A percentile compares a stretch with the other conserved stretches of the same genome.
phyloP scores from a whole-genome alignment of 1,284 basidiomycete genomes.

The Taiwanofungus camphoratus region DNA sequence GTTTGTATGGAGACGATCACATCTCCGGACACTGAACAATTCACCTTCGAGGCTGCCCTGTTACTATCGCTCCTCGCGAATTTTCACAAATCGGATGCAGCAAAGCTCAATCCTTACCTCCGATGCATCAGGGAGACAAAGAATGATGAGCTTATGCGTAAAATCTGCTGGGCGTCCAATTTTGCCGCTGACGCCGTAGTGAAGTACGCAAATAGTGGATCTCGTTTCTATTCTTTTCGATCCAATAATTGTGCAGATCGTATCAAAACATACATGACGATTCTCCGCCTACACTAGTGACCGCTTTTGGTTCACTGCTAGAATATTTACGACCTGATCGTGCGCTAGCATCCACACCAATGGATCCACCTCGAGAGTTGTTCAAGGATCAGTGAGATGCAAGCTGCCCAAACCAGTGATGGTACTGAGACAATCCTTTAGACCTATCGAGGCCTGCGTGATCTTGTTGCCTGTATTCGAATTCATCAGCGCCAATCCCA shows the following conservation, averaged over 20 bases:
- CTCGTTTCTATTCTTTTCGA: neutral
- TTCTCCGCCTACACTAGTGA: constrained; percentile 40
- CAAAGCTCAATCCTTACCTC: constrained; percentile 59
- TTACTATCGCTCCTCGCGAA: constrained; percentile 55
- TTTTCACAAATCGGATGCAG: constrained; percentile 64
- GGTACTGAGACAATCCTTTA: constrained; percentile 21
- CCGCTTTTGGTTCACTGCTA: constrained; percentile 44
- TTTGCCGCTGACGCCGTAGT: constrained; percentile 45
- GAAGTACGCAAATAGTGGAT: constrained; percentile 34
- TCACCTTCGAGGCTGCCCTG: constrained; percentile 51
- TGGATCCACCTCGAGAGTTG: constrained; percentile 43
- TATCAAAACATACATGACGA: constrained; percentile 54
- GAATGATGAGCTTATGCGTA: constrained; percentile 47
- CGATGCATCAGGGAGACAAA: constrained; percentile 40
- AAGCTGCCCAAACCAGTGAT: neutral
- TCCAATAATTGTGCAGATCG: constrained; percentile 30
- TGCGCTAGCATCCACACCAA: constrained; percentile 39
- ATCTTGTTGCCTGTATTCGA: constrained; percentile 56
- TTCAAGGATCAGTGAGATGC: constrained; percentile 50
- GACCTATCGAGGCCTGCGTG: constrained; percentile 56
- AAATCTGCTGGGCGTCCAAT: constrained; percentile 50
- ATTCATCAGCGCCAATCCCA: constrained; percentile 43
- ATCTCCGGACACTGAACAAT: constrained; percentile 45
- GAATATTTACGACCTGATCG: constrained; percentile 47
- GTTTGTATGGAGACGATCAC: constrained; percentile 41